Evolutionary conservation across 2,329 filamentous ascomycete species (phyloP).

Genomic region (Xylariaceae sp.): DNA sequence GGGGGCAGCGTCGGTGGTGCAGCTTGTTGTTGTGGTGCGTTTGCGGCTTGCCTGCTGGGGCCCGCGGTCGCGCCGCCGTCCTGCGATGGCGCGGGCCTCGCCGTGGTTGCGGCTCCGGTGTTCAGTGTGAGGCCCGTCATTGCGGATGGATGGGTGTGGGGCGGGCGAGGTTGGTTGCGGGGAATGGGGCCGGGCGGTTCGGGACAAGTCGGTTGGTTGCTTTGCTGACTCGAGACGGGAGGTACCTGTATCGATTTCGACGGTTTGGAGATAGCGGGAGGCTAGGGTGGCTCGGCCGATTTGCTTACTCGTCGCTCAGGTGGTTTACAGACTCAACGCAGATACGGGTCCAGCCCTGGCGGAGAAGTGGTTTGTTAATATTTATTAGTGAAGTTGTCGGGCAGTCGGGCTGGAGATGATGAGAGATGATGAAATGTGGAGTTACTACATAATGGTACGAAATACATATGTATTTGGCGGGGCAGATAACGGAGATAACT

Average conservation of each 20-base stretch:
- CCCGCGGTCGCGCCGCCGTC: too few species aligned
- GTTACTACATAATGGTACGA: neutral
- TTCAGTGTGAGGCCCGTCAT: constrained; percentile 38
- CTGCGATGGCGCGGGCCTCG: neutral
- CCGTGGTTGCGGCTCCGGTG: constrained; percentile 25
- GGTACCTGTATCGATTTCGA: neutral
- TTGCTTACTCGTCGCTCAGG: neutral
- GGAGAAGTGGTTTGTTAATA: neutral
- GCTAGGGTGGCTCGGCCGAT: neutral
- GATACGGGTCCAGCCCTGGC: neutral
- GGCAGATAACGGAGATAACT: too few species aligned
- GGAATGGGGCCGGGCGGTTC: neutral
- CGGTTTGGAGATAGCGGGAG: neutral
- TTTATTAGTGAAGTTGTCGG: neutral
- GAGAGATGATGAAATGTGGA: neutral
- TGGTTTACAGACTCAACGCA: neutral
- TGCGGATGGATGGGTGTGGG: constrained; percentile 17
- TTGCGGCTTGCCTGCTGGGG: too few species aligned
- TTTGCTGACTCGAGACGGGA: neutral
- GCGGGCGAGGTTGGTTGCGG: constrained; percentile 2
- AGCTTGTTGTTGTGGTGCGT: neutral
- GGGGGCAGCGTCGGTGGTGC: constrained; percentile 8
- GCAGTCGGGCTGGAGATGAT: neutral
- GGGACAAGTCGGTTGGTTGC: too few species aligned
- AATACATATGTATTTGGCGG: too few species aligned